Evolutionary conservation across 2,329 filamentous ascomycete genomes (phyloP).

Genomic region (Pseudogymnoascus sp.): DNA sequence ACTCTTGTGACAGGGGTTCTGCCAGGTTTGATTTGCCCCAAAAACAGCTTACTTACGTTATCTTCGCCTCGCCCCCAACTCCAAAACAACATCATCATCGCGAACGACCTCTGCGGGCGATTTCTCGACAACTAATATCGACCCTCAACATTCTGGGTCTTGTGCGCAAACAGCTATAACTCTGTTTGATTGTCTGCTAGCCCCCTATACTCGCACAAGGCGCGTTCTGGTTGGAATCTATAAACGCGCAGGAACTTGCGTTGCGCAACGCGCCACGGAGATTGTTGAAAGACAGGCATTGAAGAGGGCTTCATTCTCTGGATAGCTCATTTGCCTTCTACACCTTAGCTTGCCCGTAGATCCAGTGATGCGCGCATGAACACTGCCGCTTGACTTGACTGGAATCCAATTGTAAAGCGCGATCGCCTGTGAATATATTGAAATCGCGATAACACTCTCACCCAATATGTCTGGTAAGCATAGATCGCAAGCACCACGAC

Average conservation of each 20-base stretch:
- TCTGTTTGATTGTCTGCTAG: constrained; percentile 6
- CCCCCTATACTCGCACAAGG: not conserved
- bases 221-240: not conserved
- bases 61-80: not conserved
- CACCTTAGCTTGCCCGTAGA: constrained; percentile 28
- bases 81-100: constrained; percentile 8
- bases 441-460: constrained; percentile 6
- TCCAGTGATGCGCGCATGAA: constrained; percentile 27
- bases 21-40: not conserved
- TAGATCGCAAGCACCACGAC: constrained; percentile 1
- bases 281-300: constrained; percentile 8
- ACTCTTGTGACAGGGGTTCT: not conserved
- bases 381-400: constrained; percentile 26
- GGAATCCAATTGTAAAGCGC: constrained; percentile 24
- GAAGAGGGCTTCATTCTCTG: constrained; percentile 13
- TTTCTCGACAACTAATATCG: not conserved
- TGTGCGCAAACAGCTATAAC: constrained; percentile 5
- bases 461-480: constrained; percentile 56
- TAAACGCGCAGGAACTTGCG: constrained; percentile 4
- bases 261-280: constrained; percentile 7
- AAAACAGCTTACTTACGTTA: constrained; percentile 1
- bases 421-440: constrained; percentile 19
- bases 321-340: constrained; percentile 22
- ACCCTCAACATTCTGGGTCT: not conserved
- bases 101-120: not conserved